Conservation (phyloP, 2,329 filamentous ascomycete genomes). For the Xylariaceae sp. region DNA sequence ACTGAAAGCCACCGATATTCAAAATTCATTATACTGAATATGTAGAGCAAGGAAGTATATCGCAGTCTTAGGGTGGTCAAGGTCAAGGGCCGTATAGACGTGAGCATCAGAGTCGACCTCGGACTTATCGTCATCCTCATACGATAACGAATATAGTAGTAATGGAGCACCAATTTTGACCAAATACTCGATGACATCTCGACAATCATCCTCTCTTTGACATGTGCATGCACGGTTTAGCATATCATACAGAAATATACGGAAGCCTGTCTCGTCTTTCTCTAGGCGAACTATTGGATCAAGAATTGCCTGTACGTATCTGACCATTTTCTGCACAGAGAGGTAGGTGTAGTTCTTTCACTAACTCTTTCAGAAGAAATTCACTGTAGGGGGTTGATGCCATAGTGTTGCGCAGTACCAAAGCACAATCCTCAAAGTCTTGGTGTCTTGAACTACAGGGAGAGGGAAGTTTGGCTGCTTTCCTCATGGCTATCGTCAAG, state of each 20-base stretch:
- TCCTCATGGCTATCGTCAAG: neutral
- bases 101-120: too few species aligned
- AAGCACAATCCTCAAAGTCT: conserved; percentile 9
- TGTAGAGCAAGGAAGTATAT: neutral
- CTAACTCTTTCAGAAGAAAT: too few species aligned
- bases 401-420: too few species aligned
- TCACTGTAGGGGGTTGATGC: too few species aligned
- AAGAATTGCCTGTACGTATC: neutral
- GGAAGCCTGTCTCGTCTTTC: neutral
- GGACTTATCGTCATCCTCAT: too few species aligned
- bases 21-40: neutral
- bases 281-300: neutral
- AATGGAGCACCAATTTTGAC: neutral
- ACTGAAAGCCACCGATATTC: neutral
- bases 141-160: too few species aligned
- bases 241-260: neutral
- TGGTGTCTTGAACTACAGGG: neutral
- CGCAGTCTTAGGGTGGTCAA: neutral
- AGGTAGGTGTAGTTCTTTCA: too few species aligned
- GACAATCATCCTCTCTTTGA: neutral
- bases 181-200: conserved; percentile 1
- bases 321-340: too few species aligned
- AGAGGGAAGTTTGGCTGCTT: neutral
- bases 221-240: neutral
- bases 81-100: too few species aligned